Evolutionary conservation across 2,329 filamentous ascomycete genomes (phyloP), one percentile per base, ranked within the genome.

Genomic region (Botrytis deweyae): DNA sequence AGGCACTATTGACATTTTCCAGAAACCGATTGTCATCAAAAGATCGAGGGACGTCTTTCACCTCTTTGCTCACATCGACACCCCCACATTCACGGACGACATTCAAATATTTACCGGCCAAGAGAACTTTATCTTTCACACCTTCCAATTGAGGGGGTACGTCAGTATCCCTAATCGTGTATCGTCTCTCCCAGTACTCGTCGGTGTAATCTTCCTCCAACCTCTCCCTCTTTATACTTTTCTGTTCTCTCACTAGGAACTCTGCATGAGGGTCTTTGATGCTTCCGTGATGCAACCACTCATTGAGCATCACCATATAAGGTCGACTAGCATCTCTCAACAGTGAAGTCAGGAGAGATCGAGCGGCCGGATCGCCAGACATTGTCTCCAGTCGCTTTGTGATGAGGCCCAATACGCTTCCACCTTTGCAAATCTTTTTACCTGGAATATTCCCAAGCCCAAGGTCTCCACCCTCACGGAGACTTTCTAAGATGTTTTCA

Each of bases 101-200:
- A 78, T 99, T 99, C 70, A 99, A 89, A 81, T 99, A 99, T 82
- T 99, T 99, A 58, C 96, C 96, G 29, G 96, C 96, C 49, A 99
- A 87, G 3, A 99, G 86, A 1, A 98, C 95, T 83, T 98, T 98
- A 78, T 97, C 95, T 81, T 96, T 96, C 77, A 98, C 92, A 42
- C 89, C 90, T 81, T 96, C 92, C 7, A 99, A 88, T 81, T 99
- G 96, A 14, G 95, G 95, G 4, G 96, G 96, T 1, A 98, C 91
- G 75, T 97, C 93, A 67, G 93, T 90, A 75, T 97, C 94, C 74
- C 96, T 91, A 76, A 99, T 92, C 7, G 96, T 98, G 81, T 99
- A 99, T 76, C 96, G 89, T 80, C 97, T 94, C 82, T 99, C 96
- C 96, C 96, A 99, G 82, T 99, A 99, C 80, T 99, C 96, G 82